Conservation (phyloP, 257 asterid genomes). For the Dorcoceras hygrometricum region DNA sequence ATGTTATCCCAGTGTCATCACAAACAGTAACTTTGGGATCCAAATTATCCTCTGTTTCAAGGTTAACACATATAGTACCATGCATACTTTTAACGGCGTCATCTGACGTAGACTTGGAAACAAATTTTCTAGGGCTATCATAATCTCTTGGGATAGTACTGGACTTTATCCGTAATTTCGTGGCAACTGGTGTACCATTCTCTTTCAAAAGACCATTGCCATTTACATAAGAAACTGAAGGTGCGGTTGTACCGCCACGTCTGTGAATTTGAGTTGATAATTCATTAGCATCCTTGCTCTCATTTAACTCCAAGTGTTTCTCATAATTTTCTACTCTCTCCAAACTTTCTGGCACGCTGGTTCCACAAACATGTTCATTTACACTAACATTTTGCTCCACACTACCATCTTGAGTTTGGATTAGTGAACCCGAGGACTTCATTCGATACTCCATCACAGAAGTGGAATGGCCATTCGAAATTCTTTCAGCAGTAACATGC, state of each 20-base stretch:
- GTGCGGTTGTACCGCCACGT: slow-evolving; percentile 31
- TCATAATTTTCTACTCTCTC: slow-evolving; percentile 36
- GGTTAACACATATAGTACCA: slow-evolving; percentile 28
- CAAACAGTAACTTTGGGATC: slow-evolving; percentile 30
- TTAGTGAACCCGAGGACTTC: slow-evolving; percentile 31
- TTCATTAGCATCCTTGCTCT: slow-evolving; percentile 29
- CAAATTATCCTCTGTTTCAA: slow-evolving; percentile 26
- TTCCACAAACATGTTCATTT: slow-evolving; percentile 30
- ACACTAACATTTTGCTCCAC: slow-evolving; percentile 31
- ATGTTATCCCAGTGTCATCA: slow-evolving; percentile 30
- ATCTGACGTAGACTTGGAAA: slow-evolving; percentile 33
- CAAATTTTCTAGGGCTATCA: slow-evolving; percentile 35
- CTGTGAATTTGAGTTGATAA: slow-evolving; percentile 32
- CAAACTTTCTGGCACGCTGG: slow-evolving; percentile 27
- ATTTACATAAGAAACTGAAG: slow-evolving; percentile 33
- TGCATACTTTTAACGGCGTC: slow-evolving; percentile 31
- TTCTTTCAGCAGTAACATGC: slow-evolving; percentile 36
- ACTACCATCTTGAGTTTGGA: slow-evolving; percentile 43
- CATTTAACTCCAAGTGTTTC: slow-evolving; percentile 27
- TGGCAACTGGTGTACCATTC: slow-evolving; percentile 42
- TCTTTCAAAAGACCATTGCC: slow-evolving; percentile 39
- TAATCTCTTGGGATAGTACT: slow-evolving; percentile 39
- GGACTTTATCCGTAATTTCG: slow-evolving; percentile 67
- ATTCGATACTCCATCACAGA: slow-evolving; percentile 32
- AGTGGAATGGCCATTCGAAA: slow-evolving; percentile 34